phyloP scores from a whole-genome alignment of 164 flowering plant genomes.

The Liriodendron chinense region DNA sequence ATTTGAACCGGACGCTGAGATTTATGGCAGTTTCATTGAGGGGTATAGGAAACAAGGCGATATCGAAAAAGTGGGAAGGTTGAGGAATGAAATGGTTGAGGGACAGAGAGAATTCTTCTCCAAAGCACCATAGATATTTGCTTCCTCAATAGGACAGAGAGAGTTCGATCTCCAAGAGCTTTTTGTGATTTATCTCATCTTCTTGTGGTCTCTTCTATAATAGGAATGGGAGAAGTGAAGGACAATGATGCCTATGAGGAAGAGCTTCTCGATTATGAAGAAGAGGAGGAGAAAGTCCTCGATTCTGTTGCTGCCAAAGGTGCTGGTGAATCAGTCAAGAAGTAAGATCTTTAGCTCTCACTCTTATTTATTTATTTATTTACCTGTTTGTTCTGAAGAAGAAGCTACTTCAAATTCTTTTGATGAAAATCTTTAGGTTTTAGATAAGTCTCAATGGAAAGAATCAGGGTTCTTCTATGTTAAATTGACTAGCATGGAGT shows the following conservation, averaged over 20 bases:
- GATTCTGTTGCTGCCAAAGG: slow-evolving; percentile 60
- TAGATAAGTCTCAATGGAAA: not conserved
- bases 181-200: not conserved
- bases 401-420: not conserved
- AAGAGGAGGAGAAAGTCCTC: slow-evolving; percentile 83
- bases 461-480: no score
- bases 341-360: slow-evolving; percentile 38
- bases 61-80: slow-evolving; percentile 33
- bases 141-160: not conserved
- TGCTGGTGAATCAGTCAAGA: slow-evolving; percentile 73
- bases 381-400: not conserved
- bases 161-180: slow-evolving; percentile 1
- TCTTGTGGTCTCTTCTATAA: not conserved
- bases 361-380: not conserved
- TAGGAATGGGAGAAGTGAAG: slow-evolving; percentile 67
- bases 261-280: slow-evolving; percentile 97
- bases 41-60: slow-evolving; percentile 55
- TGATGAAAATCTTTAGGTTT: not conserved
- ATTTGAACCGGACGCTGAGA: slow-evolving; percentile 46
- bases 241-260: slow-evolving; percentile 90
- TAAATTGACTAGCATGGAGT: no score
- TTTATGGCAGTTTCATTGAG: slow-evolving; percentile 57
- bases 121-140: not conserved
- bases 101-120: not conserved
- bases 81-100: slow-evolving; percentile 56